A percentile compares a stretch with the other conserved stretches of the same genome.
phyloP scores from a whole-genome alignment of 2,329 filamentous ascomycete genomes.

The Phymatotrichopsis omnivora region DNA sequence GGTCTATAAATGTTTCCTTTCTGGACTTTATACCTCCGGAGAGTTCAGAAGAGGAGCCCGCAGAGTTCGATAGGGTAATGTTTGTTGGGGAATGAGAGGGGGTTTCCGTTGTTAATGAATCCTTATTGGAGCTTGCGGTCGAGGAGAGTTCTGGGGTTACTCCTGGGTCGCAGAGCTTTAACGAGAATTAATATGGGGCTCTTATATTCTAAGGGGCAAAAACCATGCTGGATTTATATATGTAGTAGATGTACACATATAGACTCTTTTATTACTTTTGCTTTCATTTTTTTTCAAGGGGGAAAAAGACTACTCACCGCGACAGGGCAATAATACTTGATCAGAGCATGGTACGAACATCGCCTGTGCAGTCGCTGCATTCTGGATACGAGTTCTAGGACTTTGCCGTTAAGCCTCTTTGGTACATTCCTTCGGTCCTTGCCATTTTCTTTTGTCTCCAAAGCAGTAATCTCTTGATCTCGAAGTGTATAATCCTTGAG shows the following conservation, averaged over 20 bases:
- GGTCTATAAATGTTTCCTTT: conserved; percentile 47
- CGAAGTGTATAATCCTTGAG: conserved; percentile 79
- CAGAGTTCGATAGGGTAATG: too few species aligned
- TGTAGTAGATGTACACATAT: too few species aligned
- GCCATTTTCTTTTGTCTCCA: conserved; percentile 7
- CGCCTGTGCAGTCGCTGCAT: conserved; percentile 60
- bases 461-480: conserved; percentile 62
- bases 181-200: conserved; percentile 32
- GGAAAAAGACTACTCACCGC: conserved; percentile 34
- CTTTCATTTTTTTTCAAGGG: too few species aligned
- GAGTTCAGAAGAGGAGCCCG: too few species aligned
- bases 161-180: conserved; percentile 24
- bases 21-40: too few species aligned
- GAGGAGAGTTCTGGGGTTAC: too few species aligned
- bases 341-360: conserved; percentile 69
- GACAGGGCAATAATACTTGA: conserved; percentile 70
- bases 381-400: conserved; percentile 50
- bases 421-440: conserved; percentile 17
- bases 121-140: too few species aligned
- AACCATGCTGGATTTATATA: too few species aligned
- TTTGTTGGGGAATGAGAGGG: too few species aligned
- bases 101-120: too few species aligned
- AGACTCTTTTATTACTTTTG: too few species aligned
- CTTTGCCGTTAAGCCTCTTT: conserved; percentile 45
- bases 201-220: too few species aligned